Evolutionary conservation across 179 eudicot species (phyloP), one percentile per base, ranked within the genome.

Genomic region (Monotropa hypopitys): DNA sequence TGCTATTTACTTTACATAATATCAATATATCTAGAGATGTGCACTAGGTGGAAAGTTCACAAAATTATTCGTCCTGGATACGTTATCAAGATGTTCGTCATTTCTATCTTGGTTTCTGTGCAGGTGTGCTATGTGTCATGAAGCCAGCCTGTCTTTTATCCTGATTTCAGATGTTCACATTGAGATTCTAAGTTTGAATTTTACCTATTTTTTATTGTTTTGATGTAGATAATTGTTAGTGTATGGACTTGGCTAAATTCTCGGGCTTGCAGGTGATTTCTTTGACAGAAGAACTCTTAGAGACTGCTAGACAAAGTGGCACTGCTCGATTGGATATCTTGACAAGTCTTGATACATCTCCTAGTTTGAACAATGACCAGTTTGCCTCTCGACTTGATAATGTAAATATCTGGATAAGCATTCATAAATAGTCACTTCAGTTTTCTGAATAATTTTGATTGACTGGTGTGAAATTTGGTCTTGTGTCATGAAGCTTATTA

Each of bases 221-320:
- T 54, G 54, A 68, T 46, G 57, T 23, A 38, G 73, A 10, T 49
- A 23, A 30, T 47, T 47, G 45, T 59, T 77, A 61, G 79, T 82
- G 26, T 62, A 8, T 45, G 75, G 66, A n/a, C 75, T 76, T 57
- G 72, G 49, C 83, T 70, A 63, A 80, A 38, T 47, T 56, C 80
- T 45, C 67, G 32, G 73, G 49, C 33, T 12, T 83, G 78, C 89
- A 95, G 99, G 98, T 95, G 83, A 95, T 95, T 80, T 87, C 87
- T 70, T 81, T 95, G 86, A 95, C 99, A 18, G 91, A 95, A 86
- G 99, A 95, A 84, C 85, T 95, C 77, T 85, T 95, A 84, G 90
- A 79, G 72, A 91, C 99, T 76, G 94, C 99, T 70, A 91, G 82
- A 81, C 92, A 91, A 83, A 89, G 77, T 85, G 97, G 85, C 67